Percentiles rank a stretch among this genome's conserved stretches.
Conservation (phyloP, 805 yeast species). For the Ascoidea tarda region DNA sequence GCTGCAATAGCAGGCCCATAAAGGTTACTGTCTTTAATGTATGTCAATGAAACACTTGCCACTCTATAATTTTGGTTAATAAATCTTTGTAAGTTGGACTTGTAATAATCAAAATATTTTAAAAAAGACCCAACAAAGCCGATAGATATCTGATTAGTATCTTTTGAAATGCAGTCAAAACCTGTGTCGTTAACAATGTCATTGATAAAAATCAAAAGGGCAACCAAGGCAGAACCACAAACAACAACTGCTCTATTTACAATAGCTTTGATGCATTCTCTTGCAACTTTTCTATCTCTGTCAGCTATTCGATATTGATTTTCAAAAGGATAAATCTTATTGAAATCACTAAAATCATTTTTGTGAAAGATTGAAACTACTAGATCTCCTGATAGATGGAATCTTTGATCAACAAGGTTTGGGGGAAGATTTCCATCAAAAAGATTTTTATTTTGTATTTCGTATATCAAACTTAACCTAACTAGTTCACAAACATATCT, state of each 20-base stretch:
- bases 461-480: neutral
- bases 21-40: slow-evolving; percentile 4
- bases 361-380: neutral
- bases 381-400: neutral
- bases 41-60: neutral
- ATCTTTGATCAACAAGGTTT: neutral
- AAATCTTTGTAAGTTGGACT: slow-evolving; percentile 1
- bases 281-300: neutral
- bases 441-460: neutral
- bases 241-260: slow-evolving; percentile 5
- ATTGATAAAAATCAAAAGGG: neutral
- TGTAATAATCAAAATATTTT: slow-evolving; percentile 4
- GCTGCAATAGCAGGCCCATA: slow-evolving; percentile 8
- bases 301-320: neutral
- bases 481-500: slow-evolving; percentile 7
- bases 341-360: neutral
- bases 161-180: too few species aligned
- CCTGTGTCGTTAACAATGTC: neutral
- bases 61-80: neutral
- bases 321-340: neutral
- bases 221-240: slow-evolving; percentile 2
- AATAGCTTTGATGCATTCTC: slow-evolving; percentile 1
- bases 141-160: neutral
- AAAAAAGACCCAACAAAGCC: slow-evolving; percentile 8
- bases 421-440: neutral